Evolutionary conservation across 1,284 basidiomycete species (phyloP).

Genomic region (Bjerkandera adusta): DNA sequence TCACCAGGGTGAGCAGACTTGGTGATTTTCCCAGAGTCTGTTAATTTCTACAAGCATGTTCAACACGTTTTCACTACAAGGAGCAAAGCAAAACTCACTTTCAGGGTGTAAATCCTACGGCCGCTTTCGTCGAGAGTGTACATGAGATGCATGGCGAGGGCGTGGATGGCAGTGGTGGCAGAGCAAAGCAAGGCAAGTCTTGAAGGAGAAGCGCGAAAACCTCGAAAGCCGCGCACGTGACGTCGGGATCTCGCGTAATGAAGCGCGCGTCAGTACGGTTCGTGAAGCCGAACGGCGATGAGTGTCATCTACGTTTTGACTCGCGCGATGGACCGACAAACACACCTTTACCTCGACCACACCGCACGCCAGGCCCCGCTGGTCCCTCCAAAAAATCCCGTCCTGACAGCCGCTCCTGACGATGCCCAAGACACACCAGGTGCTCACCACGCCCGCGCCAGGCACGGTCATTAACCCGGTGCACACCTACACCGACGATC

Average conservation of each 20-base stretch:
- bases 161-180: not conserved
- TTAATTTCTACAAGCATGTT: slow-evolving; percentile 66
- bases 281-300: too few relatives aligned
- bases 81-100: slow-evolving; percentile 49
- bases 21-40: slow-evolving; percentile 76
- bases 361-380: not conserved
- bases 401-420: not conserved
- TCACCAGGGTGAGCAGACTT: slow-evolving; percentile 94
- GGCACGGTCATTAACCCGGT: slow-evolving; percentile 51
- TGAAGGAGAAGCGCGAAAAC: not conserved
- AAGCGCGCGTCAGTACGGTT: slow-evolving; percentile 6
- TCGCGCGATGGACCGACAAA: too few relatives aligned
- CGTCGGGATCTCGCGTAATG: slow-evolving; percentile 5
- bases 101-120: slow-evolving; percentile 86
- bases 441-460: slow-evolving; percentile 43
- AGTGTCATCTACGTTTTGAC: too few relatives aligned
- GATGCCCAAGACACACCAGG: slow-evolving; percentile 39
- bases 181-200: not conserved
- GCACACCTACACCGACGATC: slow-evolving; percentile 61
- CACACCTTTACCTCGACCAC: not conserved
- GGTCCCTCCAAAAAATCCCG: not conserved
- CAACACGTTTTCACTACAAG: slow-evolving; percentile 2
- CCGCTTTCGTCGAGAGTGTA: slow-evolving; percentile 82
- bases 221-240: not conserved
- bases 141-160: slow-evolving; percentile 91